phyloP scores from a whole-genome alignment of 176 grass and related monocot genomes.

The Hordeum vulgare region MorexV3_pseudomolecules_assembly NC_058524.1:20892920-20893419 shows the following conservation, averaged over 20 bases:
- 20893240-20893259: slow-evolving; percentile 81
- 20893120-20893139: slow-evolving; percentile 93
- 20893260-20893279: not conserved
- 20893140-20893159: slow-evolving; percentile 73
- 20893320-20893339: not conserved
- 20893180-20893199: slow-evolving; percentile 97
- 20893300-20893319: slow-evolving; percentile 3
- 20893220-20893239: slow-evolving; percentile 76
- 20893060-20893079: slow-evolving; percentile 64
- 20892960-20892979: slow-evolving; percentile 87
- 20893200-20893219: slow-evolving; percentile 64
- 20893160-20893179: slow-evolving; percentile 81
- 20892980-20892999: slow-evolving; percentile 65
- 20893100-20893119: slow-evolving; percentile 61
- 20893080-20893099: slow-evolving; percentile 77
- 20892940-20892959: slow-evolving; percentile 30
- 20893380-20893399: slow-evolving; percentile 54
- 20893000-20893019: slow-evolving; percentile 77
- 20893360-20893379: slow-evolving; percentile 52
- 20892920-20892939: slow-evolving; percentile 4
- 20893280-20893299: not conserved
- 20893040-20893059: slow-evolving; percentile 64
- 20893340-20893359: slow-evolving; percentile 13
- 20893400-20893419: slow-evolving; percentile 36
- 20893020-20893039: slow-evolving; percentile 88